These are phyloP conservation scores for Phlebopus sp. DNA, from an alignment of 1,284 basidiomycete genomes.

Conservation along the genomic window DNA sequence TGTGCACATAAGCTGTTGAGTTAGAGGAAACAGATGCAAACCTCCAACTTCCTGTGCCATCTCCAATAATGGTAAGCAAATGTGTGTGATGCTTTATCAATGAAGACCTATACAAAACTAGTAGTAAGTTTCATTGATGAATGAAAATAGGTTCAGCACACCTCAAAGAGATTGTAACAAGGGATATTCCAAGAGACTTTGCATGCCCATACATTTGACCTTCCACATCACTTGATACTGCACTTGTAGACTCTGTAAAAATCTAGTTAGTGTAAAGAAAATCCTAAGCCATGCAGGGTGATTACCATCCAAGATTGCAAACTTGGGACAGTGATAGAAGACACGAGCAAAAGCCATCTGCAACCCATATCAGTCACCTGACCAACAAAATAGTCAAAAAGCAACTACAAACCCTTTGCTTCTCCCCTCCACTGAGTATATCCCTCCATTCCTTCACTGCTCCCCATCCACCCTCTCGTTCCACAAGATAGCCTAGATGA, in stretches of 20 bases:
- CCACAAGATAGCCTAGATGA: slow-evolving; percentile 84
- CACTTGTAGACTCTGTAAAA: slow-evolving; percentile 84
- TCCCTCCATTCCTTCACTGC: slow-evolving; percentile 96
- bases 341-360: slow-evolving; percentile 85
- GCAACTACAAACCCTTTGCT: slow-evolving; percentile 69
- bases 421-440: slow-evolving; percentile 92
- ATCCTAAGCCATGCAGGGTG: slow-evolving; percentile 6
- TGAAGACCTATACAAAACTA: slow-evolving; percentile 55
- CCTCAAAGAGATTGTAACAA: slow-evolving; percentile 89
- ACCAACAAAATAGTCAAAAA: background rate
- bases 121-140: background rate
- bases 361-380: slow-evolving; percentile 4
- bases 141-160: slow-evolving; percentile 27
- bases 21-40: slow-evolving; percentile 38
- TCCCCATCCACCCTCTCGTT: slow-evolving; percentile 86
- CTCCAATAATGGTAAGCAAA: slow-evolving; percentile 71
- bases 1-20: slow-evolving; percentile 52
- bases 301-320: slow-evolving; percentile 72
- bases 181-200: slow-evolving; percentile 88
- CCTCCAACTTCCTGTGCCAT: slow-evolving; percentile 66
- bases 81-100: slow-evolving; percentile 83
- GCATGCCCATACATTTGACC: slow-evolving; percentile 95
- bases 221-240: slow-evolving; percentile 95
- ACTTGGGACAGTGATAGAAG: slow-evolving; percentile 81
- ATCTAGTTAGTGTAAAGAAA: background rate